Percentiles rank a stretch among this genome's conserved stretches.
Conservation (phyloP, 192 early-diverging fungal species). For the Linnemannia zychae region DNA sequence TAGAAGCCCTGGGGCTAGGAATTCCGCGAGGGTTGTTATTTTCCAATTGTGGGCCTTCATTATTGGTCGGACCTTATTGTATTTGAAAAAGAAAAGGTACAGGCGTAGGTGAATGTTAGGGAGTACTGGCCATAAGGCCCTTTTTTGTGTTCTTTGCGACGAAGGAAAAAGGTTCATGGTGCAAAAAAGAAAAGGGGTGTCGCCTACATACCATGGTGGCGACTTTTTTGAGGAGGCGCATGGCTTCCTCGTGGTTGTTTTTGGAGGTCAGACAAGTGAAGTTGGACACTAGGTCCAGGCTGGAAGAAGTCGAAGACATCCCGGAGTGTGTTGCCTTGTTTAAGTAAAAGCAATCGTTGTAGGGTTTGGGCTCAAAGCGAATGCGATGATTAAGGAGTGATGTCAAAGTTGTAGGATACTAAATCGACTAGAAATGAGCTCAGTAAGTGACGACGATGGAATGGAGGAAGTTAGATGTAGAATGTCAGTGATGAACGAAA, state of each 20-base stretch:
- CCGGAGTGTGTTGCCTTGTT: not conserved
- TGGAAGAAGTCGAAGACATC: constrained; percentile 11
- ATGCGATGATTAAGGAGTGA: not conserved
- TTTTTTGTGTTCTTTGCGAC: not conserved
- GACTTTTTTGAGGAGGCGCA: constrained; percentile 54
- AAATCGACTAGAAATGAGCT: not conserved
- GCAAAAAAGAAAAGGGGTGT: not conserved
- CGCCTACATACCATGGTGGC: constrained; percentile 56
- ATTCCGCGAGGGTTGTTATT: constrained; percentile 68
- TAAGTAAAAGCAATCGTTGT: not conserved
- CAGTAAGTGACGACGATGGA: not conserved
- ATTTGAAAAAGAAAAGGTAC: not conserved
- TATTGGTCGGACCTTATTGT: constrained; percentile 77
- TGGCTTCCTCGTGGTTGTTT: constrained; percentile 61
- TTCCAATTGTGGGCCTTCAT: constrained; percentile 76
- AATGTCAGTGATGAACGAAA: too few species aligned
- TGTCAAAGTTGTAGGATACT: not conserved
- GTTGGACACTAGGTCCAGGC: constrained; percentile 24
- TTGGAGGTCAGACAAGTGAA: constrained; percentile 41
- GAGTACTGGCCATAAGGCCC: too few species aligned
- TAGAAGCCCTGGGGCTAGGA: constrained; percentile 70
- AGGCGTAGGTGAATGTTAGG: too few species aligned
- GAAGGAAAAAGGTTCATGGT: not conserved
- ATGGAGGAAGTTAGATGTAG: not conserved
- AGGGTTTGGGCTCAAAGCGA: not conserved